These are phyloP conservation scores for Yamagishiella unicocca DNA, from an alignment of 139 green algal species.

Conservation along the genomic window DNA sequence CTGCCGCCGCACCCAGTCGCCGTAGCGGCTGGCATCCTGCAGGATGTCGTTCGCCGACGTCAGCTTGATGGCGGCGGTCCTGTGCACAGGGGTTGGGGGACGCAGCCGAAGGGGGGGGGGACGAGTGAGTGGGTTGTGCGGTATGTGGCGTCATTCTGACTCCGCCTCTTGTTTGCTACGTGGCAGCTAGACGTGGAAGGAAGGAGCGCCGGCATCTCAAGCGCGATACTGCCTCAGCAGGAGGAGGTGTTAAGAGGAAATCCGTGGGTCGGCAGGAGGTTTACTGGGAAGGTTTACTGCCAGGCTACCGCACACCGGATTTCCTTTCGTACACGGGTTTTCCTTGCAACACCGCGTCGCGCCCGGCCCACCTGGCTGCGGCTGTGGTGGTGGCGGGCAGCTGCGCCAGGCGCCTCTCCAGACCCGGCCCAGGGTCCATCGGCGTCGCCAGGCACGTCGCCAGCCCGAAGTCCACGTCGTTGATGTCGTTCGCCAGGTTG, in stretches of 20 bases:
- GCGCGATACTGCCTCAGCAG: too few relatives aligned
- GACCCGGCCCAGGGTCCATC: conserved; percentile 17
- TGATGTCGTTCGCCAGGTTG: background rate
- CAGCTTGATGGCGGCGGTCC: conserved; percentile 19
- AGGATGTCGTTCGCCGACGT: conserved; percentile 22
- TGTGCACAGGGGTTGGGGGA: background rate
- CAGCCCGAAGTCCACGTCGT: conserved; percentile 8
- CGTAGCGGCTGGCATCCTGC: conserved; percentile 15
- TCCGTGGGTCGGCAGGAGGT: too few relatives aligned
- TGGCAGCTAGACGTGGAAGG: too few relatives aligned
- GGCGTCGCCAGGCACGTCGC: conserved; percentile 33
- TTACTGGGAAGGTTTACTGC: too few relatives aligned
- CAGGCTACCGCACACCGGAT: too few relatives aligned
- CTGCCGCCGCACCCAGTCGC: conserved; percentile 26
- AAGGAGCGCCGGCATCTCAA: too few relatives aligned
- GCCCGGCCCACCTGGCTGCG: conserved; percentile 5
- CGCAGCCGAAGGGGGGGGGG: background rate
- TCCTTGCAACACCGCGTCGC: too few relatives aligned
- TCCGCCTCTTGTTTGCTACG: too few relatives aligned
- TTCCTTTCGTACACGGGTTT: too few relatives aligned
- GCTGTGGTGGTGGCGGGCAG: conserved; percentile 5
- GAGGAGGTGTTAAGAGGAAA: too few relatives aligned
- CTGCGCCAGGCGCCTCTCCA: background rate
- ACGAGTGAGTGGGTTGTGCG: too few relatives aligned
- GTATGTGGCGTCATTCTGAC: too few relatives aligned